These are phyloP conservation scores for Hyaloraphidium curvatum DNA, from an alignment of 192 early-diverging fungal genomes.

Conservation along the genomic window DNA sequence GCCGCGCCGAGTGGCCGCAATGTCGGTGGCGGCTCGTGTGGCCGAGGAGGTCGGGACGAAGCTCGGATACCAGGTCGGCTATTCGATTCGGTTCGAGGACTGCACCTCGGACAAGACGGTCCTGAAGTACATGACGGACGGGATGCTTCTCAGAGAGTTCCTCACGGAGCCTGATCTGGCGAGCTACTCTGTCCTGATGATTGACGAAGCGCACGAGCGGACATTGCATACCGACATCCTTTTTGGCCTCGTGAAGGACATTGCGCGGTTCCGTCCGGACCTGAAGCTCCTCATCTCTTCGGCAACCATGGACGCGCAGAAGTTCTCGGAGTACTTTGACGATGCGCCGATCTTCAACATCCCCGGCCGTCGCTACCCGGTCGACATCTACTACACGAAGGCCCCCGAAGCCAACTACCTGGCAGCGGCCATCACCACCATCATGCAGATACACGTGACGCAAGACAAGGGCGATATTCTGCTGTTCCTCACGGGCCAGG, in stretches of 20 bases:
- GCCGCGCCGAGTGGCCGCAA: constrained; percentile 86
- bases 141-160: constrained; percentile 92
- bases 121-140: constrained; percentile 98
- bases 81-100: constrained; percentile 96
- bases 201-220: constrained; percentile 97
- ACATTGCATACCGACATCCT: constrained; percentile 91
- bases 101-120: constrained; percentile 86
- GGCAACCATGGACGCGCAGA: constrained; percentile 94
- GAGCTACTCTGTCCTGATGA: constrained; percentile 81
- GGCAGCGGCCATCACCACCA: constrained; percentile 73
- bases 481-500: constrained; percentile 93
- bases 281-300: constrained; percentile 87
- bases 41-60: constrained; percentile 92
- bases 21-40: constrained; percentile 39
- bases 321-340: constrained; percentile 92
- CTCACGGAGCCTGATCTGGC: constrained; percentile 87
- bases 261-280: constrained; percentile 79
- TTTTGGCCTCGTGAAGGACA: constrained; percentile 94
- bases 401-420: constrained; percentile 95
- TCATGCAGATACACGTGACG: constrained; percentile 84
- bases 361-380: constrained; percentile 81
- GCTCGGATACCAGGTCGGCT: constrained; percentile 83
- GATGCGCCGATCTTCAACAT: constrained; percentile 82
- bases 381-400: constrained; percentile 87
- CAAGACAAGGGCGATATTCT: constrained; percentile 80